phyloP scores from a whole-genome alignment of 441 rosid genomes.

The Aleurites moluccanus region DNA sequence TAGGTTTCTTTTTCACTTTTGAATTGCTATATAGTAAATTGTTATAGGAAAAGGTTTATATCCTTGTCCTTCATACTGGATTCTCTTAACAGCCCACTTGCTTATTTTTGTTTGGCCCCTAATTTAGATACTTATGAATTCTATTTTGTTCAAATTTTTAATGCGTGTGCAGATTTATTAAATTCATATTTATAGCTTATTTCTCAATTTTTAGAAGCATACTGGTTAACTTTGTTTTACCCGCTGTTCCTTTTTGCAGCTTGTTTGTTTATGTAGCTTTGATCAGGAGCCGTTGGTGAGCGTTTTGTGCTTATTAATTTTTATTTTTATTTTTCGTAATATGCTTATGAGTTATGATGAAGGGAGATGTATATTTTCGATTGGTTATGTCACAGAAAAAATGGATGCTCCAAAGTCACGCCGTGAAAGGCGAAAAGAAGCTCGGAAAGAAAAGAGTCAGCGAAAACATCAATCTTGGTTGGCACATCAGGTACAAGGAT shows the following conservation, averaged over 20 bases:
- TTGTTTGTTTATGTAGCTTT: background rate
- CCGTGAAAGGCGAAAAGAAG: constrained; percentile 64
- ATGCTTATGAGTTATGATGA: background rate
- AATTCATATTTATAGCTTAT: no score
- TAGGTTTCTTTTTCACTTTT: no score
- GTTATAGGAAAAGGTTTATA: background rate
- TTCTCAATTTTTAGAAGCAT: no score
- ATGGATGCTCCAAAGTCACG: constrained; percentile 36
- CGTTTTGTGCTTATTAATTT: background rate
- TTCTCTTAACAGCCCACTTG: background rate
- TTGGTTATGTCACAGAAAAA: constrained; percentile 27
- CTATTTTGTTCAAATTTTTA: no score
- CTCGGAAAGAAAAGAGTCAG: constrained; percentile 46
- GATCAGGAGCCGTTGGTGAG: background rate
- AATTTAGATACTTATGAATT: no score
- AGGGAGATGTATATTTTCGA: background rate
- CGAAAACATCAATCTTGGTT: constrained; percentile 56
- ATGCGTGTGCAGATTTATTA: no score
- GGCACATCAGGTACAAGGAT: constrained; percentile 47
- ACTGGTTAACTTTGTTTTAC: background rate
- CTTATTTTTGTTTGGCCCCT: no score
- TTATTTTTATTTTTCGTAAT: background rate
- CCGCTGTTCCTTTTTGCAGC: background rate
- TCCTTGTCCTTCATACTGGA: background rate
- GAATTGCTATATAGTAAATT: background rate